phyloP scores from a whole-genome alignment of 768 basidiomycete species.

The Psilocybe cyanescens region DNA sequence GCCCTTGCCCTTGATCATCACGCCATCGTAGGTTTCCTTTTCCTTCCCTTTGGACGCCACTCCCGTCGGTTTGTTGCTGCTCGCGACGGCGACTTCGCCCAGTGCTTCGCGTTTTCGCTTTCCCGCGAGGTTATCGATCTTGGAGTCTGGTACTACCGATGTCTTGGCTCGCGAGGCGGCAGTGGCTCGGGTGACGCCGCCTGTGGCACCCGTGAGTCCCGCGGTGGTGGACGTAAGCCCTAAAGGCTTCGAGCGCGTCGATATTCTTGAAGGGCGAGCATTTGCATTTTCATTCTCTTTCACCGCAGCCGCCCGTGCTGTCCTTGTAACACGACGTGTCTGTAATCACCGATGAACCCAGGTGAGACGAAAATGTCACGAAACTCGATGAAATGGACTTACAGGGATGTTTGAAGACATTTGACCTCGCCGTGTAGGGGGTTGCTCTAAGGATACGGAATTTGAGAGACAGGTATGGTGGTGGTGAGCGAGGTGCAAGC shows the following conservation, averaged over 20 bases:
- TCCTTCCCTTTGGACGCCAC: slow-evolving; percentile 55
- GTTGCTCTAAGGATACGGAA: slow-evolving; percentile 23
- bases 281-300: slow-evolving; percentile 81
- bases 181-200: slow-evolving; percentile 53
- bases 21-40: slow-evolving; percentile 67
- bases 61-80: slow-evolving; percentile 50
- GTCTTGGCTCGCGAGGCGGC: slow-evolving; percentile 59
- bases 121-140: slow-evolving; percentile 53
- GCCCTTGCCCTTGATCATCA: slow-evolving; percentile 59
- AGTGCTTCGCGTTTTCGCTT: slow-evolving; percentile 85
- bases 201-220: slow-evolving; percentile 32
- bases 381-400: slow-evolving; percentile 23
- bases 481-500: slow-evolving; percentile 30
- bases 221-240: slow-evolving; percentile 45
- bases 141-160: slow-evolving; percentile 35
- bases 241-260: slow-evolving; percentile 64
- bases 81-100: slow-evolving; percentile 64
- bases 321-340: slow-evolving; percentile 75
- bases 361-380: slow-evolving; percentile 14
- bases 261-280: slow-evolving; percentile 61
- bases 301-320: slow-evolving; percentile 45
- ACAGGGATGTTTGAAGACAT: slow-evolving; percentile 57
- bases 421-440: slow-evolving; percentile 25
- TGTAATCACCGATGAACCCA: slow-evolving; percentile 27
- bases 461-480: slow-evolving; percentile 21